Conservation (phyloP, 208 protist genomes). For the Phytomonas sp. region DNA sequence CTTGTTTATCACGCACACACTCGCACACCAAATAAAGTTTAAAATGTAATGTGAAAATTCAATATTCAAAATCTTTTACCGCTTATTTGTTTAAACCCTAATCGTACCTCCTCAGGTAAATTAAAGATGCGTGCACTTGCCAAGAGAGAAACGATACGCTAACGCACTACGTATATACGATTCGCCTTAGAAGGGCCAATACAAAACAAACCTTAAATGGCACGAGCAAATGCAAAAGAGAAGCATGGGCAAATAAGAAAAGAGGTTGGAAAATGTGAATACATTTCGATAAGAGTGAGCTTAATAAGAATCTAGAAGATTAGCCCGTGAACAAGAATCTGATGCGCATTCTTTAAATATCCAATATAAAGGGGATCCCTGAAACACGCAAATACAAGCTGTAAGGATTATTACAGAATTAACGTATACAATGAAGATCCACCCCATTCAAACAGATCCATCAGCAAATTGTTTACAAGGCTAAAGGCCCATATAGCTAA, state of each 20-base stretch:
- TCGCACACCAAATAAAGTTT: neutral
- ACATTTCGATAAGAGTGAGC: neutral
- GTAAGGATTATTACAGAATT: neutral
- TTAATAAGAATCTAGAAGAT: neutral
- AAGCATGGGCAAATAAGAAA: slow-evolving; percentile 6
- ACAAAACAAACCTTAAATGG: neutral
- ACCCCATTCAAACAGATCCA: neutral
- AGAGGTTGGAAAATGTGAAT: neutral
- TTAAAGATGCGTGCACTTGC: neutral
- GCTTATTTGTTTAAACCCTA: neutral
- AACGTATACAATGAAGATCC: neutral
- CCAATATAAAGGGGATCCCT: slow-evolving; percentile 4
- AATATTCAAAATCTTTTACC: neutral
- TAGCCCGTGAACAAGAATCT: neutral
- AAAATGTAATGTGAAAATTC: neutral
- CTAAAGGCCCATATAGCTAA: neutral
- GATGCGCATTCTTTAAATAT: neutral
- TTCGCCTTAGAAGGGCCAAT: neutral
- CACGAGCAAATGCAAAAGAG: slow-evolving; percentile 4
- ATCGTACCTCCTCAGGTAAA: neutral
- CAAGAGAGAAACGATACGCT: neutral
- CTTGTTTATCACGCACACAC: neutral
- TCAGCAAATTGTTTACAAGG: neutral
- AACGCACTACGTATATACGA: neutral
- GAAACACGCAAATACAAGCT: slow-evolving; percentile 9